Evolutionary conservation across 148 eudicot genomes (phyloP).

Genomic region (Suaeda aralocaspica): DNA sequence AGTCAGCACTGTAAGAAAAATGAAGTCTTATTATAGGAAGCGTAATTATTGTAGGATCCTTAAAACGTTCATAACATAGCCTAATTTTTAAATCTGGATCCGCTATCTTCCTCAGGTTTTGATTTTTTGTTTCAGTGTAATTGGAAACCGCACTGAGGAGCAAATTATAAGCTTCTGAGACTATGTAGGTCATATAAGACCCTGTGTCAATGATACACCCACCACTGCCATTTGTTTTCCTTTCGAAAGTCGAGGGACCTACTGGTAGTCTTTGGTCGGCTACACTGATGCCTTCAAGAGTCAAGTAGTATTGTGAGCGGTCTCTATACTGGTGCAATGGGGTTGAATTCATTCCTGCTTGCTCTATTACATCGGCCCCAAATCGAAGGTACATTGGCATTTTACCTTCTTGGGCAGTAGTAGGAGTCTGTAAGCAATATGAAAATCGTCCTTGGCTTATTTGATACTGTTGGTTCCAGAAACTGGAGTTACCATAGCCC

Average conservation of each 20-base stretch:
- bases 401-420: too few species aligned
- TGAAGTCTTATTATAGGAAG: background rate
- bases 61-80: background rate
- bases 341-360: background rate
- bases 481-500: background rate
- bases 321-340: background rate
- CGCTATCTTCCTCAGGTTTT: background rate
- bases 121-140: background rate
- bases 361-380: background rate
- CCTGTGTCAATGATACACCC: conserved; percentile 16
- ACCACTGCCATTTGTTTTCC: background rate
- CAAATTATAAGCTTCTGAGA: background rate
- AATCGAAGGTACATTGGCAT: conserved; percentile 11
- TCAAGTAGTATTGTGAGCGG: background rate
- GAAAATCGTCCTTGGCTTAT: conserved; percentile 5
- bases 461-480: background rate
- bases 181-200: background rate
- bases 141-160: background rate
- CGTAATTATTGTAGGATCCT: background rate
- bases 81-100: background rate
- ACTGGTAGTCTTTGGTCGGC: background rate
- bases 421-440: background rate
- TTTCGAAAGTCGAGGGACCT: background rate
- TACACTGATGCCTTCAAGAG: conserved; percentile 5
- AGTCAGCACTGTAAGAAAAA: conserved; percentile 2